Percentiles rank a stretch among this genome's conserved stretches.
Evolutionary conservation across 805 yeast species (phyloP).

Genomic region (Schwanniomyces sp.): DNA sequence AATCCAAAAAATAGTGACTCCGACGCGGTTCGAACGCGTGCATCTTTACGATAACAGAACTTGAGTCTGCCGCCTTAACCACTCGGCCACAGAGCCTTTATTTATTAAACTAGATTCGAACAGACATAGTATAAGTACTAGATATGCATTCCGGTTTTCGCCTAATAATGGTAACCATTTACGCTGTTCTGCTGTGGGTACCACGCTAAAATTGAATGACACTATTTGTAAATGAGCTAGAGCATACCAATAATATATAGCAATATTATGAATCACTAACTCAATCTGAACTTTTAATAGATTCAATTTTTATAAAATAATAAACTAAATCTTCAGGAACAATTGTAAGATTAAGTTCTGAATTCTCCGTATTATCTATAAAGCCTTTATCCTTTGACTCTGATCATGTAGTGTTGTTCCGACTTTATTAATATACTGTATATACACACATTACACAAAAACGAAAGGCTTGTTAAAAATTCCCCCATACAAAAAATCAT

Average conservation of each 20-base stretch:
- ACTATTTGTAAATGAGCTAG: neutral
- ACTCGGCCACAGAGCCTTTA: constrained; percentile 13
- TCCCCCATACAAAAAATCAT: constrained; percentile 7
- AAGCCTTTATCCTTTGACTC: neutral
- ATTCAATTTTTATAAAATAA: too few species aligned
- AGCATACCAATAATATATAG: neutral
- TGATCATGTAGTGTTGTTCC: neutral
- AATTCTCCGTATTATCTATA: neutral
- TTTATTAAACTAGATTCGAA: neutral
- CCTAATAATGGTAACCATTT: neutral
- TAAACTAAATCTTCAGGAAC: neutral
- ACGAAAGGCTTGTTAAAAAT: neutral
- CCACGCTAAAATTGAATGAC: neutral
- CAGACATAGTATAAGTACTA: too few species aligned
- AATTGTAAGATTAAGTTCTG: neutral
- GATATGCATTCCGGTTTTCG: neutral
- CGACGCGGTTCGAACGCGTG: constrained; percentile 14
- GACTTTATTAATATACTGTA: neutral
- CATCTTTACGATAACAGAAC: constrained; percentile 14
- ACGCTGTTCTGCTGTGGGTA: neutral
- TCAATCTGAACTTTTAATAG: too few species aligned
- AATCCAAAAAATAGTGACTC: constrained; percentile 8
- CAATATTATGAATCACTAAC: too few species aligned
- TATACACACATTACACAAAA: constrained; percentile 5
- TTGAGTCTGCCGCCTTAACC: constrained; percentile 14